These are phyloP conservation scores for Phaeosphaeria sp. DNA, from an alignment of 2,329 filamentous ascomycete genomes.

Conservation along the genomic window DNA sequence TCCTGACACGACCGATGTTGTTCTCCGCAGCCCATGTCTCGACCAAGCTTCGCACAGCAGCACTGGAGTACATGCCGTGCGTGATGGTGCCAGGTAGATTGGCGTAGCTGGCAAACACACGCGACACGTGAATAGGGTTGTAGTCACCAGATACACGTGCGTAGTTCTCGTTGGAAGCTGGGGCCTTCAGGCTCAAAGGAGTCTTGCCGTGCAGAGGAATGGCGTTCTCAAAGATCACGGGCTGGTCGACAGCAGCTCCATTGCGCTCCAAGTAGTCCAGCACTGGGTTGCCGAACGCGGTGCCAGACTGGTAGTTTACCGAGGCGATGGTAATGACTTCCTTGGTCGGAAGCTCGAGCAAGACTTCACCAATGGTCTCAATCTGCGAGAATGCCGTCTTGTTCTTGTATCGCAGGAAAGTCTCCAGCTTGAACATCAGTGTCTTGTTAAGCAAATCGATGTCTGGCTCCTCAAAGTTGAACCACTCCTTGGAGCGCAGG, in stretches of 20 bases:
- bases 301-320: conserved; percentile 90
- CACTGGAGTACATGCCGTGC: conserved; percentile 99
- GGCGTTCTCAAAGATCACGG: conserved; percentile 94
- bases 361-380: conserved; percentile 88
- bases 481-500: conserved; percentile 97
- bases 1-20: conserved; percentile 94
- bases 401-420: conserved; percentile 92
- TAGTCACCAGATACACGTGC: conserved; percentile 97
- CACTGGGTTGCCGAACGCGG: conserved; percentile 94
- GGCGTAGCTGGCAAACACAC: conserved; percentile 94
- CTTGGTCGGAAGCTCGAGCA: conserved; percentile 94
- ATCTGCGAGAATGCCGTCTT: conserved; percentile 89
- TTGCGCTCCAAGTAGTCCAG: conserved; percentile 94
- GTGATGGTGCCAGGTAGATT: conserved; percentile 97
- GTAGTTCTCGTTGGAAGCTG: conserved; percentile 96
- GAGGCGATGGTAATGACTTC: conserved; percentile 97
- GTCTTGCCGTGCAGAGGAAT: conserved; percentile 95
- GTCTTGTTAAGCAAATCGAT: conserved; percentile 92
- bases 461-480: conserved; percentile 82
- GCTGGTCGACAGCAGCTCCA: conserved; percentile 91
- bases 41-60: conserved; percentile 91
- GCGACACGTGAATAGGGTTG: conserved; percentile 98
- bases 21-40: conserved; percentile 99
- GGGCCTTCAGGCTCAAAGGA: conserved; percentile 85
- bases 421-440: conserved; percentile 93